Evolutionary conservation across 2,329 filamentous ascomycete species (phyloP).

Genomic region (Chalara sp.): DNA sequence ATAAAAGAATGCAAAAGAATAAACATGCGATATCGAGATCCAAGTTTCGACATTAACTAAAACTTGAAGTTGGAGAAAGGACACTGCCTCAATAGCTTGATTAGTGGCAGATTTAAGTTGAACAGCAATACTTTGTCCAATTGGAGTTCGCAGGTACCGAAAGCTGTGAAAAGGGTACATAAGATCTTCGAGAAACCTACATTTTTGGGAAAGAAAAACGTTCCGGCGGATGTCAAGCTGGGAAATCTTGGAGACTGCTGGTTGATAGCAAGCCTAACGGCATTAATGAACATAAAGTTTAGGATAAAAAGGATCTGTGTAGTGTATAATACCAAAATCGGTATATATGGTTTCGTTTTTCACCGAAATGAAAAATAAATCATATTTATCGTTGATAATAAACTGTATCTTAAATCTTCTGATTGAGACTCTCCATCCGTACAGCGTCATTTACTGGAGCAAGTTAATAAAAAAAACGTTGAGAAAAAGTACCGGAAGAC

Average conservation of each 20-base stretch:
- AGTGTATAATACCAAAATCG: conserved; percentile 64
- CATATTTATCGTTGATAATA: conserved; percentile 86
- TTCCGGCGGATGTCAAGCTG: conserved; percentile 73
- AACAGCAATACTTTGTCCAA: conserved; percentile 36
- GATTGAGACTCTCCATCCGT: conserved; percentile 75
- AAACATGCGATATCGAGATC: conserved; percentile 79
- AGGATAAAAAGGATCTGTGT: conserved; percentile 71
- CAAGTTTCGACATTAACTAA: conserved; percentile 64
- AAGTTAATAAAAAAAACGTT: conserved; percentile 66
- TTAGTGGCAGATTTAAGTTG: conserved; percentile 41
- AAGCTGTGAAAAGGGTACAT: conserved; percentile 67
- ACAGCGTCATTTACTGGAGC: conserved; percentile 67
- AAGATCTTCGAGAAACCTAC: conserved; percentile 73
- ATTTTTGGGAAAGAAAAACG: conserved; percentile 74
- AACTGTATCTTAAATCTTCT: conserved; percentile 75
- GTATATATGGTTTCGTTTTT: conserved; percentile 88
- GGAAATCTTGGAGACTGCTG: conserved; percentile 78
- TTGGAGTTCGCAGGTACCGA: conserved; percentile 49
- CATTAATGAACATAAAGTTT: conserved; percentile 65
- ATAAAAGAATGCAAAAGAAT: conserved; percentile 61
- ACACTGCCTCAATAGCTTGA: conserved; percentile 27
- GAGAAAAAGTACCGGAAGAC: conserved; percentile 58
- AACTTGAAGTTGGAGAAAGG: conserved; percentile 41
- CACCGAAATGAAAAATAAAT: conserved; percentile 87
- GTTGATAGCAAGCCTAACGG: conserved; percentile 74